phyloP scores from a whole-genome alignment of 1,139 yeast species.

The Suhomyces panamericanus region DNA sequence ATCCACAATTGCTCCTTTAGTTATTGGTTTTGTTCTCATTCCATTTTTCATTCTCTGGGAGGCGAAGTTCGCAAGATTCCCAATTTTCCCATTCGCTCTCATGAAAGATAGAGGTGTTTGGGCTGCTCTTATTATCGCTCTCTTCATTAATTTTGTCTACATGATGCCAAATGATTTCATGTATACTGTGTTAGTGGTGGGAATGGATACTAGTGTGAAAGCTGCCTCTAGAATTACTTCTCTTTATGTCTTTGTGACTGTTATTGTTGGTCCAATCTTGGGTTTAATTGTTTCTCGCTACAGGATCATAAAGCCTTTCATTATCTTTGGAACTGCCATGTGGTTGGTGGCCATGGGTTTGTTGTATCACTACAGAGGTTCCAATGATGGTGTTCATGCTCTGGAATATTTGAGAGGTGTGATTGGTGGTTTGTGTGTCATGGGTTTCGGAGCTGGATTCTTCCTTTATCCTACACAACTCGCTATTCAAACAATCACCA shows the following conservation, averaged over 20 bases:
- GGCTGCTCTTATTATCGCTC: conserved; percentile 30
- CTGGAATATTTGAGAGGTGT: conserved; percentile 25
- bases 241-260: conserved; percentile 35
- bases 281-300: conserved; percentile 34
- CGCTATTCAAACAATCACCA: conserved; percentile 34
- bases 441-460: conserved; percentile 42
- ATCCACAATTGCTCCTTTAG: conserved; percentile 37
- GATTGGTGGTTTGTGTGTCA: conserved; percentile 33
- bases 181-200: conserved; percentile 38
- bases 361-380: conserved; percentile 35
- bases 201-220: conserved; percentile 29
- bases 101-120: conserved; percentile 41
- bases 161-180: conserved; percentile 34
- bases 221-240: conserved; percentile 41
- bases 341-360: conserved; percentile 42
- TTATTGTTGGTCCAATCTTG: conserved; percentile 33
- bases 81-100: conserved; percentile 34
- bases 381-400: conserved; percentile 21
- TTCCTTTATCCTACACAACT: conserved; percentile 38
- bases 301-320: conserved; percentile 33
- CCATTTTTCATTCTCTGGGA: conserved; percentile 39
- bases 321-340: conserved; percentile 33
- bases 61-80: conserved; percentile 29
- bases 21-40: conserved; percentile 36
- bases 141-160: conserved; percentile 33